Evolutionary conservation across 1,139 yeast species (phyloP), one percentile per base, ranked within the genome.

Genomic region (Scheffersomyces cryptocercus): DNA sequence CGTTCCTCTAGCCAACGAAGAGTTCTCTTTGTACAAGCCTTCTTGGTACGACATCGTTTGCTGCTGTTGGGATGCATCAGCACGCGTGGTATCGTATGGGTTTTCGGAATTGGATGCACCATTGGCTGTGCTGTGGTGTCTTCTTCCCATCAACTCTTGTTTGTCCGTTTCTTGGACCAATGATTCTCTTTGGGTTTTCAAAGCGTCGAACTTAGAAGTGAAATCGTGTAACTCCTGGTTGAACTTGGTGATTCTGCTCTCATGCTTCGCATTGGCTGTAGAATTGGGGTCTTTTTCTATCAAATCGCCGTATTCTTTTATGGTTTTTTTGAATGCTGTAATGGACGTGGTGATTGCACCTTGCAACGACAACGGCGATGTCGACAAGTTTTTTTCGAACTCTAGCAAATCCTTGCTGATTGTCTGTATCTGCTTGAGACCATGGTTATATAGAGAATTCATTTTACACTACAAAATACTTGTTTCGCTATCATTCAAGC

Each of bases 401-500:
- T 73, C 66, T 14, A 79, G 73, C 41, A 91, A 65, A 55, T 90
- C 97, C 50, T 79, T 79, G 48, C 82, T 79, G 43, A 91, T 67
- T 34, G 84, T 75, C 56, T 82, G 88, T 34, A 90, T 81, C 65
- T 90, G 97, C 63, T 88, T 89, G 47, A 87, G 75, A 8, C 96
- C 97, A 64, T 88, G 96, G 66, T 88, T 91, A 66, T 86, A 89
- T 42, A 90, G 71, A 28, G 96, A 83, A 66, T 89, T 89, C 97
- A 61, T 61, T 15, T 20, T 6, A 20, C 26, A 6, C 26, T 20
- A 20, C 26, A 20, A 20, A 6, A 16, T 5, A 20, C 26, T 20
- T 20, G 8, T 20, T 20, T 6, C 26, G 7, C 7, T 6, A 6
- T 6, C 3, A 9, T 20, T 20, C 26, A 20, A 20, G 1, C 8